Evolutionary conservation across 2,329 filamentous ascomycete genomes (phyloP).

Genomic region (Fusarium humuli): DNA sequence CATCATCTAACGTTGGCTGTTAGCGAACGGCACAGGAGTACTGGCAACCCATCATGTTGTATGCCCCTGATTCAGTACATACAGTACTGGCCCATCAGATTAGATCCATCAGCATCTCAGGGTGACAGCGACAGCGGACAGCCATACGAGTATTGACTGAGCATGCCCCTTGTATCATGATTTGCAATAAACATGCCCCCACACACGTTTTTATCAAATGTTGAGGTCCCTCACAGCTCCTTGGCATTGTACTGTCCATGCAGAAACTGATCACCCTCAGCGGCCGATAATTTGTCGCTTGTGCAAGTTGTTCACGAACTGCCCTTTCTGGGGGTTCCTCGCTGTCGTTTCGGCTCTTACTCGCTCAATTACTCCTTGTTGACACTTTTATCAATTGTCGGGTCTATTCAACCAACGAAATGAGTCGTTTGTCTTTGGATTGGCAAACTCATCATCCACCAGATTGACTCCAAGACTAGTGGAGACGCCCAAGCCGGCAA

Average conservation of each 20-base stretch:
- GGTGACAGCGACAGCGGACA: neutral
- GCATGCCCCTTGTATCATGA: neutral
- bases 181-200: conserved; percentile 18
- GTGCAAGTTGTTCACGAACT: conserved; percentile 10
- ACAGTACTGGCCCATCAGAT: conserved; percentile 24
- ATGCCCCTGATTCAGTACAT: conserved; percentile 3
- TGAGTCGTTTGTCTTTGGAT: conserved; percentile 26
- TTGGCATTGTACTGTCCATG: neutral
- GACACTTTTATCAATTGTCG: conserved; percentile 7
- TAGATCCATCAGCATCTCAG: conserved; percentile 18
- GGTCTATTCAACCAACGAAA: conserved; percentile 20
- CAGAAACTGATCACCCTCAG: neutral
- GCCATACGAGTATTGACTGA: neutral
- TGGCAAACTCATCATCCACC: conserved; percentile 33
- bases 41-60: conserved; percentile 12
- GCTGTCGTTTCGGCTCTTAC: conserved; percentile 28
- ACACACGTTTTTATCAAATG: conserved; percentile 5
- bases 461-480: conserved; percentile 29
- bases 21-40: conserved; percentile 2
- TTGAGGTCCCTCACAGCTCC: conserved; percentile 9
- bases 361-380: conserved; percentile 27
- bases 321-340: conserved; percentile 8
- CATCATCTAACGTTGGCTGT: neutral
- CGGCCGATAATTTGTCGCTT: neutral
- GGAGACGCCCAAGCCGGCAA: conserved; percentile 20